Evolutionary conservation across 129 eudicot genomes (phyloP), one percentile per base, ranked within the genome.

Genomic region (Flaveria ramosissima): DNA sequence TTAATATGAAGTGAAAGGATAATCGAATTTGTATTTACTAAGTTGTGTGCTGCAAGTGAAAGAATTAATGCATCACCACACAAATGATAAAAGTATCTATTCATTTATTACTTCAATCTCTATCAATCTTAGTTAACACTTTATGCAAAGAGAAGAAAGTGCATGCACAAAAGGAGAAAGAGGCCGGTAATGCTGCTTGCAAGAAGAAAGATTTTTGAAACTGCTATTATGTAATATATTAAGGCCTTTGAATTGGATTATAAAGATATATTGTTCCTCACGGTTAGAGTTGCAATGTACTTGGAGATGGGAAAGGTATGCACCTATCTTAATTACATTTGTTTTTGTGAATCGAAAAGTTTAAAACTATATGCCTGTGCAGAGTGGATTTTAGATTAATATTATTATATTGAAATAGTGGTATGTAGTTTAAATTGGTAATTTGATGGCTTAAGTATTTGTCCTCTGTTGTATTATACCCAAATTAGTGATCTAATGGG

Each of bases 271-370:
- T 91, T 96, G 1, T 95, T 87, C 80, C 46, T 95, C 11, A 95
- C 99, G 1, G 91, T 91, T 10, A 74, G 99, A 46, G 99, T 97
- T 81, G 97, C 99, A 16, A 97, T 95, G 24, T 95, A 83, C 75
- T 72, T 95, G 85, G 96, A 95, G 84, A 95, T 92, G 97, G 97
- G 88, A 14, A 88, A 95, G 97, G 99, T 95, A 91, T 68, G 41
- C 4, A 30, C 39, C 39, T 30, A 32, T 1, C 0, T 6, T 32
- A 5, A 4, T 71, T 62, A 2, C 27, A 9, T 56, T n/a, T 45
- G 10, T n/a, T 24, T 13, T 62, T 52, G 9, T 26, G 21, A 30
- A n/a, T 67, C 5, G 42, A 2, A 9, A 52, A 51, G 30, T 21
- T 6, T 72, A 2, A 20, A 46, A 41, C 19, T 60, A 15, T 32